A percentile compares a stretch with the other conserved stretches of the same genome.
phyloP scores from a whole-genome alignment of 129 eudicot genomes.

The Flaveria ramosissima region DNA sequence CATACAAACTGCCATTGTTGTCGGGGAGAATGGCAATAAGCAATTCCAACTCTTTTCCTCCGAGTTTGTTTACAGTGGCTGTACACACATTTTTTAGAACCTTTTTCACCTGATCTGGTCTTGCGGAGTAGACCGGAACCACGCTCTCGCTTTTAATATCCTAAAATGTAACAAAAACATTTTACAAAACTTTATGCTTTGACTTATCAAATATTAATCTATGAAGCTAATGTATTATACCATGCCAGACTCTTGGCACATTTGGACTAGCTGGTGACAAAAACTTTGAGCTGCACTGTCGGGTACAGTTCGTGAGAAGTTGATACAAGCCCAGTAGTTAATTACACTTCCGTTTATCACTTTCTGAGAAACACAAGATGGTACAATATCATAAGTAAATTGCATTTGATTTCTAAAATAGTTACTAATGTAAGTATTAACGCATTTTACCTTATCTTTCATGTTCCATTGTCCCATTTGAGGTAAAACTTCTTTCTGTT shows the following conservation, averaged over 20 bases:
- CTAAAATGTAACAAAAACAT: conserved; percentile 30
- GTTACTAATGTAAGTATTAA: background rate
- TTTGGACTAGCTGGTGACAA: conserved; percentile 64
- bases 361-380: conserved; percentile 46
- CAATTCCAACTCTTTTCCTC: conserved; percentile 66
- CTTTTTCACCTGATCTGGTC: conserved; percentile 79
- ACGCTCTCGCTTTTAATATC: conserved; percentile 65
- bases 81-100: conserved; percentile 53
- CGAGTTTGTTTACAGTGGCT: conserved; percentile 50
- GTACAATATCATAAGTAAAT: background rate
- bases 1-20: conserved; percentile 74
- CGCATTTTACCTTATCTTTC: conserved; percentile 60
- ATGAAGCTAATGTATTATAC: conserved; percentile 28
- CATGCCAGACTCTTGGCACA: conserved; percentile 81
- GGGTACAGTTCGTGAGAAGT: conserved; percentile 68
- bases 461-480: conserved; percentile 85
- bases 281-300: conserved; percentile 56
- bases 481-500: conserved; percentile 66
- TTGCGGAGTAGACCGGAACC: conserved; percentile 57
- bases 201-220: background rate
- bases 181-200: background rate
- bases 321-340: conserved; percentile 71
- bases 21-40: conserved; percentile 75
- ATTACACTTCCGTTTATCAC: conserved; percentile 72
- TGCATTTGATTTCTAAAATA: background rate